Evolutionary conservation across 805 yeast genomes (phyloP), one percentile per base, ranked within the genome.

Genomic region (Priceomyces fermenticarens): DNA sequence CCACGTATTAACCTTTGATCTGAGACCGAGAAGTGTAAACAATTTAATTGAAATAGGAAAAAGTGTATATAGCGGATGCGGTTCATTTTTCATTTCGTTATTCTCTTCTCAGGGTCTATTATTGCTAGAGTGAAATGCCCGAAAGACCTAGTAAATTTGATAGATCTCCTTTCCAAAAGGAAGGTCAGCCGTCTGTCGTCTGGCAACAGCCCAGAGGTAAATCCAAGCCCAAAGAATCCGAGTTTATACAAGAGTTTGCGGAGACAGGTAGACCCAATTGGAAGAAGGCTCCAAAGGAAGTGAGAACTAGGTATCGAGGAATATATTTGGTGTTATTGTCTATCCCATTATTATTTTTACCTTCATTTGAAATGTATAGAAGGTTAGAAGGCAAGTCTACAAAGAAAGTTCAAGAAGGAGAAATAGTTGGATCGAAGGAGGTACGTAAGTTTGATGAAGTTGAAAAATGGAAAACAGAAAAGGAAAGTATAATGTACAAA

Each of bases 231-330:
- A 49, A 51, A 10, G 51, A 55, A 20, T 53, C 61, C 9, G 70
- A 66, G 33, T 70, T 69, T 43, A 55, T 65, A 27, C 49, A 55
- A 32, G 69, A 63, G 38, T 52, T 68, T 43, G 62, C 58, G 5
- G 63, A 63, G 34, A 67, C 73, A 0, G 75, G 74, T 8, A 50
- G 53, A 40, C 68, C 70, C 4, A 59, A 69, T 50, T 70, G 75
- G 75, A 67, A 67, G 38, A 65, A 61, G 45, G 74, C 74, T 0
- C 72, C 73, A 2, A 48, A 51, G 38, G 72, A 60, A 32, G 54
- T 70, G 14, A 64, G 57, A 44, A 55, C 51, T 10, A 44, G 71
- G 30, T 68, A 67, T 48, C 54, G 59, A 27, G 74, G 73, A 7
- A 54, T 70, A 6, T 67, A 56, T 45, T 45, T 65, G 51, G 58